Base-by-base conservation (phyloP, 345 rosid genomes). In the Psidium friedrichsthalianum region DNA sequence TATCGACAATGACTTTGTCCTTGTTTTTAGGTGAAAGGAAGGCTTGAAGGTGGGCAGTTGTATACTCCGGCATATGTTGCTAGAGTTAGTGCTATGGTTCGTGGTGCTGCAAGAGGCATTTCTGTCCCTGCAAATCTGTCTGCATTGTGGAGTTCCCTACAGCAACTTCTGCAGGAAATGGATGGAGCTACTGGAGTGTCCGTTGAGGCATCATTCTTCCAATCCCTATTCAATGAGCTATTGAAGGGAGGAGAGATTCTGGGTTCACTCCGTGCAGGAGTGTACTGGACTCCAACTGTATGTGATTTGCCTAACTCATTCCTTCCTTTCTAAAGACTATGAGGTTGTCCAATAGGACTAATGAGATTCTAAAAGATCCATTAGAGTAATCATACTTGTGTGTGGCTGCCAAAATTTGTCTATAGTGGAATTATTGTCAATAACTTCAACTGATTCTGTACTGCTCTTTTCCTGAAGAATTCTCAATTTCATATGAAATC, bases 1-100 rank as follows among this genome's bases (percentile, higher is more conserved):
- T 61, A 56, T 88, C 5, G 82, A 27, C 84, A 40, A 59, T 58
- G 83, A 42, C 5, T n/a, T 88, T 81, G 25, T 69, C 20, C 82
- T 91, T 69, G 85, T 9, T 32, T 69, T 61, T 85, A 97, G 99
- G 98, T 97, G 91, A 92, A 93, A 91, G 99, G 98, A 87, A 95
- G 98, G 93, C 98, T 95, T 90, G 98, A 97, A 94, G 96, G 99
- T 85, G 99, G 99, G 82, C 99, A 95, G 56, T 86, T 97, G 85
- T 97, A 97, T 86, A 97, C 98, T 14, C 99, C 99, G 4, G 98
- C 95, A 53, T 95, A 97, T 93, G 97, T 97, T 88, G 93, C 96
- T 74, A 95, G 98, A 86, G 96, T 97, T 86, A 91, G 94, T 76
- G 98, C 98, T 83, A 95, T 95, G 98, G 98, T 97, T 87, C 94